phyloP scores from a whole-genome alignment of 371 early-diverging fungal genomes.

The Lichtheimia corymbifera region DNA sequence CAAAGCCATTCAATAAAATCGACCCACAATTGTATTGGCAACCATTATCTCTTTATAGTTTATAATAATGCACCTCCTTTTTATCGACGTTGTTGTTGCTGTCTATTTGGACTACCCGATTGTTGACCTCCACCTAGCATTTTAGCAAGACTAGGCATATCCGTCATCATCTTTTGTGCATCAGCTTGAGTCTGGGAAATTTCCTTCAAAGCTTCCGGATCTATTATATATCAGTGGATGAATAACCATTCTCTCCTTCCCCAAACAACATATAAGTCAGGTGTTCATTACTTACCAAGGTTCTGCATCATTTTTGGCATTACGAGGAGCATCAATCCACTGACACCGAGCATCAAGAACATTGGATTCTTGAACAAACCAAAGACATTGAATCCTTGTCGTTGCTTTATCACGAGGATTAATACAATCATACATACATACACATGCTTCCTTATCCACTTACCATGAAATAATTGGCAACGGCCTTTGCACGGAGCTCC shows the following conservation, averaged over 20 bases:
- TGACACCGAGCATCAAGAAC: slow-evolving; percentile 52
- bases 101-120: too few species aligned
- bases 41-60: too few species aligned
- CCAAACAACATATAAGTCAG: background rate
- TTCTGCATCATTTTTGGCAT: slow-evolving; percentile 52
- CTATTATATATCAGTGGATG: slow-evolving; percentile 18
- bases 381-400: slow-evolving; percentile 44
- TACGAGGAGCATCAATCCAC: slow-evolving; percentile 45
- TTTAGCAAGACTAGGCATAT: slow-evolving; percentile 43
- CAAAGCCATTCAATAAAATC: too few species aligned
- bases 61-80: too few species aligned
- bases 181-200: slow-evolving; percentile 36
- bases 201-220: slow-evolving; percentile 44
- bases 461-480: slow-evolving; percentile 52
- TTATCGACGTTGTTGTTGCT: too few species aligned
- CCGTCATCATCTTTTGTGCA: slow-evolving; percentile 40
- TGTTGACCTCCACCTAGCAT: slow-evolving; percentile 22
- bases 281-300: slow-evolving; percentile 33
- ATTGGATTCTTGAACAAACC: slow-evolving; percentile 53
- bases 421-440: background rate
- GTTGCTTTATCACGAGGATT: slow-evolving; percentile 25
- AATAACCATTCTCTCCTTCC: background rate
- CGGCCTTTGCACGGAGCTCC: slow-evolving; percentile 41
- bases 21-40: too few species aligned
- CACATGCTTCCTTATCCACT: background rate